Conservation (phyloP, 352 stramenopile species). For the Pythium monospermum region DNA sequence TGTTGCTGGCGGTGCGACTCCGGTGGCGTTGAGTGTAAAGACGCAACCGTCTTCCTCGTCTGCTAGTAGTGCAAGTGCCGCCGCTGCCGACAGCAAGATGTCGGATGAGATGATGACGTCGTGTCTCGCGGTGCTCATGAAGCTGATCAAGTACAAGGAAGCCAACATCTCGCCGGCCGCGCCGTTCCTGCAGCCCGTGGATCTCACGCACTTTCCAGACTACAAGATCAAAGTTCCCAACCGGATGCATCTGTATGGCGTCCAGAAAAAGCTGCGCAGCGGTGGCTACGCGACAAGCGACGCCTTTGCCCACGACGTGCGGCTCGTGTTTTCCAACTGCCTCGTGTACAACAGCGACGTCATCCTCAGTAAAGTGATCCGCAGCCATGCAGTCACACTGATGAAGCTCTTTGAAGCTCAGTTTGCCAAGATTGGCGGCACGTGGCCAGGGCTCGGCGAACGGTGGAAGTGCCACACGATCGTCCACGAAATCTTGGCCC, state of each 20-base stretch:
- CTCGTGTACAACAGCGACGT: conserved; percentile 87
- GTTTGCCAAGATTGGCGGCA: conserved; percentile 62
- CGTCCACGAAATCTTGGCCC: conserved; percentile 66
- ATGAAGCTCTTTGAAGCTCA: conserved; percentile 80
- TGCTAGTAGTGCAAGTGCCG: not conserved
- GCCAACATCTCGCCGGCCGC: conserved; percentile 59
- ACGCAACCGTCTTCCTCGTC: not conserved
- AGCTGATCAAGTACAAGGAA: conserved; percentile 86
- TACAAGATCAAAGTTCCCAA: conserved; percentile 82
- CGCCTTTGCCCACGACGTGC: conserved; percentile 74
- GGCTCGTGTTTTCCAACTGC: conserved; percentile 85
- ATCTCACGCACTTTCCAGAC: conserved; percentile 78
- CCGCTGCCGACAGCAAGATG: conserved; percentile 36
- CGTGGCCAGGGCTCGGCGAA: conserved; percentile 60
- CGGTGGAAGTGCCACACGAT: conserved; percentile 85
- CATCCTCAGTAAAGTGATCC: conserved; percentile 77
- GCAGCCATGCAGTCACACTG: conserved; percentile 74
- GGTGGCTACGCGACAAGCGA: conserved; percentile 59
- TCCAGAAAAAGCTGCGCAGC: conserved; percentile 79
- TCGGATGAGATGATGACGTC: conserved; percentile 42
- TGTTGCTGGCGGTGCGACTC: not conserved
- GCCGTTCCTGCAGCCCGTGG: conserved; percentile 78
- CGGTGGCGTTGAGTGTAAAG: not conserved
- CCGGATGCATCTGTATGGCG: conserved; percentile 81
- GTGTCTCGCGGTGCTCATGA: conserved; percentile 67